phyloP scores from a whole-genome alignment of 768 basidiomycete species.

The Trametes cubensis region DNA sequence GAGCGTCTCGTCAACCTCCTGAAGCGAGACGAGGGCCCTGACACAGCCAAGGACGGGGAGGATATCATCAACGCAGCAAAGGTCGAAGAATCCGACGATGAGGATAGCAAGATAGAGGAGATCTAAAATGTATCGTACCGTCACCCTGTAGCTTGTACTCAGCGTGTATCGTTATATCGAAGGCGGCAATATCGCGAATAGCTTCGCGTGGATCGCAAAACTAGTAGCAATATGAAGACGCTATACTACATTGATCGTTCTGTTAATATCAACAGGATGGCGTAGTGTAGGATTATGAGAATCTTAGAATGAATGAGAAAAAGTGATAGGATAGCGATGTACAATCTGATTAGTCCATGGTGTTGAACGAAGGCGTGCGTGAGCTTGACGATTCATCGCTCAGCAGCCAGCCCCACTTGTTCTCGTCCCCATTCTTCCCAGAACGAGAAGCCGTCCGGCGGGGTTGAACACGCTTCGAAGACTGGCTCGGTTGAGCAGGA shows the following conservation, averaged over 20 bases:
- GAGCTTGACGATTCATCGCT: conserved; percentile 13
- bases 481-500: too few relatives aligned
- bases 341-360: background rate
- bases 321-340: background rate
- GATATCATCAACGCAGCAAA: conserved; percentile 28
- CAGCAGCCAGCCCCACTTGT: conserved; percentile 13
- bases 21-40: conserved; percentile 70
- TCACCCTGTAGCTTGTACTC: conserved; percentile 10
- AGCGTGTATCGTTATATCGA: conserved; percentile 10
- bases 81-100: conserved; percentile 50
- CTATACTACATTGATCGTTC: background rate
- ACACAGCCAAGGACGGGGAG: conserved; percentile 41
- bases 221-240: background rate
- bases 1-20: conserved; percentile 88
- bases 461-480: background rate
- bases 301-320: background rate
- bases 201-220: background rate
- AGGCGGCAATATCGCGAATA: background rate
- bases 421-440: background rate
- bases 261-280: background rate
- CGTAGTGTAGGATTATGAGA: background rate
- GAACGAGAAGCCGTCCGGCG: conserved; percentile 1
- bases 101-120: conserved; percentile 77
- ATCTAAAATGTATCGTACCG: conserved; percentile 43
- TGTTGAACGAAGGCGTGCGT: conserved; percentile 6